A percentile compares a stretch with the other conserved stretches of the same genome.
These are phyloP conservation scores for Lojkania enalia DNA, from an alignment of 2,329 filamentous ascomycete genomes.

Conservation along the genomic window DNA sequence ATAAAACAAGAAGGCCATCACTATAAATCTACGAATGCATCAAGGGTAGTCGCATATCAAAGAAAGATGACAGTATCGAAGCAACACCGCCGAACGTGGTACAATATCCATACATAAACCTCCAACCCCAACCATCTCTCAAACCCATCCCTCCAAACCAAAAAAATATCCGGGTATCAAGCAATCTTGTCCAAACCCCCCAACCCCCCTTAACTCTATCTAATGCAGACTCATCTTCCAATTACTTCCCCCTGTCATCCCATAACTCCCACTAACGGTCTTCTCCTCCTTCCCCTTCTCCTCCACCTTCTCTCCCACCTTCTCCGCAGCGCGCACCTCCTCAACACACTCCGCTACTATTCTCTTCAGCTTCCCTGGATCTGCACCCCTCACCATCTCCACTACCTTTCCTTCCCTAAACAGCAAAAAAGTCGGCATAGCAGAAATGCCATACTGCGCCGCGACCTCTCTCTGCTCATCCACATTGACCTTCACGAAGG, in stretches of 20 bases:
- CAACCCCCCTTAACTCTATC: slow-evolving; percentile 2
- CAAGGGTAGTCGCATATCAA: no score
- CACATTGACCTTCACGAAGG: slow-evolving; percentile 45
- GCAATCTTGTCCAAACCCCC: no score
- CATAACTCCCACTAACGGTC: slow-evolving; percentile 39
- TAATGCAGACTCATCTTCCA: slow-evolving; percentile 34
- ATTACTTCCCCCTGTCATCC: slow-evolving; percentile 32
- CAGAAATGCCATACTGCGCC: slow-evolving; percentile 51
- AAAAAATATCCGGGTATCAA: no score
- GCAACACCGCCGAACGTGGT: no score
- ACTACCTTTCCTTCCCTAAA: slow-evolving; percentile 38
- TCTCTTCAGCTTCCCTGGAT: slow-evolving; percentile 30
- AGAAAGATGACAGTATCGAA: no score
- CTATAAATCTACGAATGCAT: no score
- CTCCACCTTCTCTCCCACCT: slow-evolving; percentile 12
- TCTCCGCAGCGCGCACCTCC: slow-evolving; percentile 3
- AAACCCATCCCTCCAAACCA: no score
- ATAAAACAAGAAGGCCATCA: no score
- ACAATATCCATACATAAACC: no score
- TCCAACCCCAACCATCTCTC: no score
- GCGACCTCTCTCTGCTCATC: slow-evolving; percentile 12
- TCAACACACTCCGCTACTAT: slow-evolving; percentile 16
- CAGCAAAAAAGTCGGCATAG: slow-evolving; percentile 44
- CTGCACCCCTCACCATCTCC: slow-evolving; percentile 35
- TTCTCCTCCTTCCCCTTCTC: slow-evolving; percentile 28